Conservation (phyloP, 352 stramenopile genomes). For the Phytopythium boreale region DNA sequence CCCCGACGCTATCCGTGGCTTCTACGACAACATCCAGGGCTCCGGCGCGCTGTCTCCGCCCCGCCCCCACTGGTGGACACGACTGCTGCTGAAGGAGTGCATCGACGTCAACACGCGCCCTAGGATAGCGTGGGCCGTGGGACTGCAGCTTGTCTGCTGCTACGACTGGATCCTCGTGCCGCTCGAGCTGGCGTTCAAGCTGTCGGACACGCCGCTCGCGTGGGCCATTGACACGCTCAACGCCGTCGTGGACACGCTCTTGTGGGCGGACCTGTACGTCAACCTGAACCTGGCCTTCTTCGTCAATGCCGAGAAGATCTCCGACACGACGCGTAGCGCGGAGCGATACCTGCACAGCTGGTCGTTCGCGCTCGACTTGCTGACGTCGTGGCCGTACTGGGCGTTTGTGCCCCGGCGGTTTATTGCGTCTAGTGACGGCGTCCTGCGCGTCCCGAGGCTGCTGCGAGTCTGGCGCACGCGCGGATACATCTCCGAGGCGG, state of each 20-base stretch:
- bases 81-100: conserved; percentile 26
- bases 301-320: conserved; percentile 44
- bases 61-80: conserved; percentile 29
- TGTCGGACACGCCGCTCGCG: conserved; percentile 23
- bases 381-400: conserved; percentile 35
- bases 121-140: conserved; percentile 47
- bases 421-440: conserved; percentile 3
- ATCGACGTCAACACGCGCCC: conserved; percentile 35
- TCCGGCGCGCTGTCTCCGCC: conserved; percentile 12
- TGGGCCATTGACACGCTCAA: conserved; percentile 33
- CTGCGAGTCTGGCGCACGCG: conserved; percentile 32
- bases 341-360: conserved; percentile 34
- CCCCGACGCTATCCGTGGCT: conserved; percentile 48
- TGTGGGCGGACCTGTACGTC: conserved; percentile 47
- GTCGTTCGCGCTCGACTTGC: conserved; percentile 27
- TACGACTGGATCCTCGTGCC: conserved; percentile 59
- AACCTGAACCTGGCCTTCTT: conserved; percentile 51
- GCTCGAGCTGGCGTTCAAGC: conserved; percentile 43
- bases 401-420: conserved; percentile 23
- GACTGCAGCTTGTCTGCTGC: conserved; percentile 31
- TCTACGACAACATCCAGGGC: conserved; percentile 46
- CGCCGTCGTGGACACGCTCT: conserved; percentile 23
- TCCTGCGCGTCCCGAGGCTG: conserved; percentile 28
- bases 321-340: conserved; percentile 30
- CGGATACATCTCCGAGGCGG: conserved; percentile 32